A percentile compares a stretch with the other conserved stretches of the same genome.
Conservation (phyloP, 1,284 basidiomycete genomes). For the Sanguinoderma infundibulare region DNA sequence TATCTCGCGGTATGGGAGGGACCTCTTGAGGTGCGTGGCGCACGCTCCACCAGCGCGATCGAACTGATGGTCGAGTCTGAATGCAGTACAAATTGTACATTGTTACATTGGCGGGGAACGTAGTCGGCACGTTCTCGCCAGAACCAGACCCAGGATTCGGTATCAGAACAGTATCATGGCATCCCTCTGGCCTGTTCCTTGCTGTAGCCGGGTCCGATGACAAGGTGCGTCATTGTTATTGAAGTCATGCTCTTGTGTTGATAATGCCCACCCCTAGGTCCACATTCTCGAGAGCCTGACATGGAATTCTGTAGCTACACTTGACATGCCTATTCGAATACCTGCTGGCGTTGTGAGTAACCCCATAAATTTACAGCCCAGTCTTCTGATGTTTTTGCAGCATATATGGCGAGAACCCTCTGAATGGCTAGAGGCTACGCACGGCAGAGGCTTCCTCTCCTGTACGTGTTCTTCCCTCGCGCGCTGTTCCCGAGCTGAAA, state of each 20-base stretch:
- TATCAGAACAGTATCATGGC: slow-evolving; percentile 77
- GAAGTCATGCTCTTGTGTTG: neutral
- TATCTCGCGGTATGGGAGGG: slow-evolving; percentile 86
- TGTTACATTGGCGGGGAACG: slow-evolving; percentile 72
- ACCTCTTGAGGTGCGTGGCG: slow-evolving; percentile 66
- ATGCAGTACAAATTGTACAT: slow-evolving; percentile 83
- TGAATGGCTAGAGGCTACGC: slow-evolving; percentile 80
- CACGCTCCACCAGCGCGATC: neutral
- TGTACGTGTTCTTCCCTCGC: slow-evolving; percentile 50
- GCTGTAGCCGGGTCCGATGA: slow-evolving; percentile 86
- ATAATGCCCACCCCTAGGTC: slow-evolving; percentile 52
- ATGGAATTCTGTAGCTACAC: slow-evolving; percentile 72
- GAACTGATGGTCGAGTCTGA: neutral
- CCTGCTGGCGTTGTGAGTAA: slow-evolving; percentile 58
- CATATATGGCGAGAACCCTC: slow-evolving; percentile 79
- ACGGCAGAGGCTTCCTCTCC: slow-evolving; percentile 81
- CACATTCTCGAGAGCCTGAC: slow-evolving; percentile 79
- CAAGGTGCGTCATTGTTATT: slow-evolving; percentile 54
- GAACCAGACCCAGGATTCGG: slow-evolving; percentile 81
- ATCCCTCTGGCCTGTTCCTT: slow-evolving; percentile 80
- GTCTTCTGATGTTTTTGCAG: neutral
- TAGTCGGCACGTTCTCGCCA: slow-evolving; percentile 72
- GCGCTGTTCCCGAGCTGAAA: neutral
- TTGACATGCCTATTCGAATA: slow-evolving; percentile 64
- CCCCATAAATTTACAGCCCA: neutral